Evolutionary conservation across 208 protist species (phyloP), one percentile per base, ranked within the genome.

Genomic region (Acanthamoeba culbertsoni): DNA sequence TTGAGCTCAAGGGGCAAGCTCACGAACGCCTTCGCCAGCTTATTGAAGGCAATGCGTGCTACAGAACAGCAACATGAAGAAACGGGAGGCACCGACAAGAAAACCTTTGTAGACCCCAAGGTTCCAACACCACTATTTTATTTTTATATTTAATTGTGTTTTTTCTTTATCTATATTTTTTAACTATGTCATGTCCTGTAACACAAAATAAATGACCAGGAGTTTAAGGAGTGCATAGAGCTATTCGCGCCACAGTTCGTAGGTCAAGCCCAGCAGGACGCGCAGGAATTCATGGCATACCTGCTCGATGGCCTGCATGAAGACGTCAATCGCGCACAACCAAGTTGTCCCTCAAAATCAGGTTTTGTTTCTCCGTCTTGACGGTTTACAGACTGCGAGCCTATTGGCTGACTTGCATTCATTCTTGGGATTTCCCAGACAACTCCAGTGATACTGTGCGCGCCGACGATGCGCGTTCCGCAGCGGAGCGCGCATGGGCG

Each of bases 121-220:
- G 82, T 71, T n/a, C n/a, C n/a, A 2, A 65, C 12, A 2, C 26
- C 31, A 2, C 53, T 4, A n/a, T 89, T 63, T 4, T 31, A 77
- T 77, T 31, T 33, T 31, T 12, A 95, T 93, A 93, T 99, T 12
- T 95, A 98, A 51, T 95, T 97, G n/a, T 97, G 98, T 55, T n/a
- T n/a, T n/a, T n/a, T n/a, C n/a, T n/a, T n/a, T n/a, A n/a, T n/a
- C n/a, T n/a, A n/a, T n/a, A n/a, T n/a, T n/a, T n/a, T n/a, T n/a
- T n/a, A n/a, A n/a, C n/a, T n/a, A n/a, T n/a, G n/a, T n/a, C n/a
- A n/a, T n/a, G n/a, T n/a, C n/a, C n/a, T n/a, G n/a, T n/a, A n/a
- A 94, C 98, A n/a, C 94, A 95, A 31, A 94, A 94, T 12, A 91
- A 35, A 35, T 94, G 97, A 40, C 93, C 89, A 53, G 96, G 98